Evolutionary conservation across 805 yeast species (phyloP), one percentile per base, ranked within the genome.

Genomic region (Myxozyma lipomycoides): DNA sequence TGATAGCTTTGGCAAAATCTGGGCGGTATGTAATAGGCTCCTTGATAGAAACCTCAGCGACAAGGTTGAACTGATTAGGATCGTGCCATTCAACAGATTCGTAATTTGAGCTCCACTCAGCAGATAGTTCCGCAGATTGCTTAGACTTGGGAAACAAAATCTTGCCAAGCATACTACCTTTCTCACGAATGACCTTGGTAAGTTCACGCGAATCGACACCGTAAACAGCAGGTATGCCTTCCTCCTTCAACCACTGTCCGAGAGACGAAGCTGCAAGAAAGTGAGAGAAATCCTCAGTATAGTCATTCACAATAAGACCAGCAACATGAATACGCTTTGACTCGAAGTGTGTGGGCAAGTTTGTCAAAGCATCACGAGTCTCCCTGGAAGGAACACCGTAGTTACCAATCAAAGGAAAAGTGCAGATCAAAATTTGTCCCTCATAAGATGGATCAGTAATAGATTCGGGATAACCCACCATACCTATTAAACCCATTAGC

Each of bases 361-460:
- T 76, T 42, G 83, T 81, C 47, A 84, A 80, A 58, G 83, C 73
- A 65, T 87, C 95, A 68, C 75, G 76, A 64, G 78, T 72, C 56
- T 79, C 74, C 63, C 91, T 83, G 70, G 88, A 95, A 56, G 99
- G 98, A 49, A 93, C 98, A 81, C 98, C 98, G 70, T 93, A 93
- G 71, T 93, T 93, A 60, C 99, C 99, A 64, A 93, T 88, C 66
- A 93, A 77, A 21, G 98, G 98, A 71, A 89, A 97, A 5, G 98
- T 93, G 73, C 93, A 87, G 55, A 93, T 95, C 60, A 93, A 79
- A 61, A 93, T 93, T 74, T 93, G 99, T 45, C 98, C 99, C 63
- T 82, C 83, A 70, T 93, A 93, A 4, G 97, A 89, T 35, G 99
- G 99, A 70, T 93, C 98, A 21, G 98, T 93, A 95, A 93, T 89